phyloP scores from a whole-genome alignment of 2,329 filamentous ascomycete genomes.

The Phaeoacremonium minimum region DNA sequence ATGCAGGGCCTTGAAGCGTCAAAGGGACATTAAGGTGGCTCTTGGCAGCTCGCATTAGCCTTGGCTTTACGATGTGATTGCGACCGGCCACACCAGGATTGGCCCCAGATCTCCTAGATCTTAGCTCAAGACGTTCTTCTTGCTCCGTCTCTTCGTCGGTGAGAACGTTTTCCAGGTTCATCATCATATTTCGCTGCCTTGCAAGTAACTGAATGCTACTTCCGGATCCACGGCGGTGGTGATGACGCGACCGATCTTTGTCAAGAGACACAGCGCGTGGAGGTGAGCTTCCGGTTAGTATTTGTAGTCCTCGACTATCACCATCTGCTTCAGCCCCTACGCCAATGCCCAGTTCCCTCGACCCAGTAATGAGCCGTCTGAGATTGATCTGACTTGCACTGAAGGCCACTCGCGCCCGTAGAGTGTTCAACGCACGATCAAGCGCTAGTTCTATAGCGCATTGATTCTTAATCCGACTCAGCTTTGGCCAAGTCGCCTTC shows the following conservation, averaged over 20 bases:
- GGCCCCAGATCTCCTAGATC: conserved; percentile 5
- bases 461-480: conserved; percentile 80
- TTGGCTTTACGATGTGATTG: conserved; percentile 16
- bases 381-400: conserved; percentile 60
- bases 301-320: neutral
- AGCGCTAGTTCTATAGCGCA: conserved; percentile 85
- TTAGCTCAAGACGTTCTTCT: conserved; percentile 18
- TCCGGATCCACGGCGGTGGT: conserved; percentile 44
- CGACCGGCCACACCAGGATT: neutral
- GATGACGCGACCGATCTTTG: conserved; percentile 18
- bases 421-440: conserved; percentile 66
- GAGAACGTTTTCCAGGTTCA: conserved; percentile 30
- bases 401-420: conserved; percentile 66
- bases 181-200: conserved; percentile 25
- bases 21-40: conserved; percentile 13
- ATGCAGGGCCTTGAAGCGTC: conserved; percentile 5
- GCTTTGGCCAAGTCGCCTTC: conserved; percentile 85
- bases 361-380: conserved; percentile 36
- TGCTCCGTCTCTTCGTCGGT: conserved; percentile 24
- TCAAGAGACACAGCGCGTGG: conserved; percentile 9
- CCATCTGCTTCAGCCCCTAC: conserved; percentile 12
- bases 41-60: conserved; percentile 14
- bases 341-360: conserved; percentile 20
- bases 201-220: conserved; percentile 39
- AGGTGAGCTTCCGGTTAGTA: no score